Base-by-base conservation (phyloP, 805 yeast species). In the Trichomonascus vanleenenianus region DNA sequence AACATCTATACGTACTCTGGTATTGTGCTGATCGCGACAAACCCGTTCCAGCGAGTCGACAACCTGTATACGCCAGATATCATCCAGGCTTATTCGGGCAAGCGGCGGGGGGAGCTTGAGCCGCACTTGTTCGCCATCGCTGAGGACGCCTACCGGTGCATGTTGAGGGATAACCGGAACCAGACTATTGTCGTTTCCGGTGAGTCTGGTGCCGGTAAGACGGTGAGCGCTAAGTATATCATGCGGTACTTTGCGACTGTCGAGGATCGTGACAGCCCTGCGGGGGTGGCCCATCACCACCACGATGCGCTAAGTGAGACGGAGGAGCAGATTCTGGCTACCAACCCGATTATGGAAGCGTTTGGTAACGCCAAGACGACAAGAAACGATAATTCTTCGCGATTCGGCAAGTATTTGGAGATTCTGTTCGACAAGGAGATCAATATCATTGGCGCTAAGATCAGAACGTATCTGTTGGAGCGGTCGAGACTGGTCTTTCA, bases 331-430 rank as follows among this genome's bases (percentile, higher is more conserved):
- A 91, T 91, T 47, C 74, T 91, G 58, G 97, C 98, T 11, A 93
- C 97, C 0, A 91, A 91, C 62, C 97, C 97, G 2, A 83, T 93
- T 56, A 84, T 93, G 83, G 98, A 93, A 68, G 93, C 97, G 0
- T 93, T 93, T 66, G 98, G 98, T 72, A 93, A 94, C 65, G 97
- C 98, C 6, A 91, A 91, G 62, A 91, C 98, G 2, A 83, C 96
- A 15, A 81, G 98, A 72, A 91, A 91, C 63, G 97, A 91, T 68
- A 91, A 91, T 67, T 93, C 97, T 25, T 91, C 97, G 20, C 83
- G 98, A 65, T 94, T 93, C 61, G 98, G 98, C 60, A 91, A 91
- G 65, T 91, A 91, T 63, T 72, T 91, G 55, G 97, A 91, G 67
- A 91, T 91, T 56, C 70, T 88, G 54, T 91, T 91, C 64, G 84